A percentile compares a stretch with the other conserved stretches of the same genome.
Conservation (phyloP, 2,329 filamentous ascomycete genomes). For the Calonectria pseudoturangicola region DNA sequence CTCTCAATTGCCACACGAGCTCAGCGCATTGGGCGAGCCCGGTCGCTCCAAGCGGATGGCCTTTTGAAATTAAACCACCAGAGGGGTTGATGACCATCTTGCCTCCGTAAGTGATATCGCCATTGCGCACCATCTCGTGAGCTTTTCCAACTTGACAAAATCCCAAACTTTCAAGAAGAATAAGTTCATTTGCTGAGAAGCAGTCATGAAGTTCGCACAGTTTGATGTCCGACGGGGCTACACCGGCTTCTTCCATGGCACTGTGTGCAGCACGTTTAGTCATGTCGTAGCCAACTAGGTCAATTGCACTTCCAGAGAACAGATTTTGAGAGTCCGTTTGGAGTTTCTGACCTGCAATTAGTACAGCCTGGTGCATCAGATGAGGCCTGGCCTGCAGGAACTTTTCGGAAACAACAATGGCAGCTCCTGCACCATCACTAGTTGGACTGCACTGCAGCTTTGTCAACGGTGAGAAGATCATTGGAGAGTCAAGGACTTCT, state of each 20-base stretch:
- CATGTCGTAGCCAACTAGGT: conserved; percentile 9
- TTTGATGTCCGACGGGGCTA: neutral
- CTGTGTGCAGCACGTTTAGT: neutral
- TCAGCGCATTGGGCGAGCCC: conserved; percentile 14
- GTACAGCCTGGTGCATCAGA: conserved; percentile 1
- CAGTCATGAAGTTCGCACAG: conserved; percentile 15
- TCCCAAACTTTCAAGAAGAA: conserved; percentile 5
- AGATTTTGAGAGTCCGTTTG: conserved; percentile 4
- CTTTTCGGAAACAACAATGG: conserved; percentile 13
- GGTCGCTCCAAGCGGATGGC: conserved; percentile 9
- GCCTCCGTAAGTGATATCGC: conserved; percentile 8
- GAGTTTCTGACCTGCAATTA: conserved; percentile 1
- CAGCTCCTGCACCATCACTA: conserved; percentile 7
- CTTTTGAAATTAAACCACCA: conserved; percentile 10
- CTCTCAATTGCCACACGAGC: conserved; percentile 7
- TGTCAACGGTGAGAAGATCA: conserved; percentile 10
- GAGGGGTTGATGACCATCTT: conserved; percentile 9
- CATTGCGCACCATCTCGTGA: conserved; percentile 5
- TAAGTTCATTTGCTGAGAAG: conserved; percentile 9
- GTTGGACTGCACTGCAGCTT: conserved; percentile 18
- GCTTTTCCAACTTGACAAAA: conserved; percentile 8
- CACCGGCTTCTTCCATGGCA: conserved; percentile 3
- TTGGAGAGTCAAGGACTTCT: neutral
- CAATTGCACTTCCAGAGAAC: conserved; percentile 7
- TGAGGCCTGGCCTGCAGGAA: conserved; percentile 17